Evolutionary conservation across 1,284 basidiomycete species (phyloP), one percentile per base, ranked within the genome.

Genomic region (Pulveroboletus sp.): DNA sequence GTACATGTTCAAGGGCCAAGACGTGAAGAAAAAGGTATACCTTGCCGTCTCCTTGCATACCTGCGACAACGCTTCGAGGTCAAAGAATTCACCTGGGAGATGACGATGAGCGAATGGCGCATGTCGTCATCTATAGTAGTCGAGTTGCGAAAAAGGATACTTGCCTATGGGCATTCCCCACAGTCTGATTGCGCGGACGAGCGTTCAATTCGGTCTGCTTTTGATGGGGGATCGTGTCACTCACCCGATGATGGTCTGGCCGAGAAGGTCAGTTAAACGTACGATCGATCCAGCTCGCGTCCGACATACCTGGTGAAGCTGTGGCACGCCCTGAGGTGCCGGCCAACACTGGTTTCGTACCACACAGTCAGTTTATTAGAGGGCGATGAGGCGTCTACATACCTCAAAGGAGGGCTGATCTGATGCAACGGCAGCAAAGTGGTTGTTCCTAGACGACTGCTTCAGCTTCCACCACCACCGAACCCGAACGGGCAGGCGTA

Each of bases 381-480:
- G n/a, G n/a, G n/a, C n/a, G n/a, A n/a, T n/a, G n/a, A n/a, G n/a
- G n/a, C n/a, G n/a, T n/a, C 22, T 24, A 56, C 63, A n/a, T 43
- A 85, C 86, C 81, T 89, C 88, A 48, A 91, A 72, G 4, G 85
- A 74, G n/a, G 89, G 89, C 62, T 86, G 83, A 72, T 91, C 88
- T 26, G 85, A 87, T 4, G 86, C 87, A 39, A 89, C 69, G 5
- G 88, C 87, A 1, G 87, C 84, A 67, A 91, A 89, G 67, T 91
- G 88, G 65, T 89, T 87, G 72, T 91, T 79, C 89, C 88, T 89
- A 56, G n/a, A 29, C 18, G 14, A 60, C 28, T 54, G 54, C 11
- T 10, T 65, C 38, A 57, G 22, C 3, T 20, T 17, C 1, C 33
- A 4, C 22, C 11, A 7, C 29, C 29, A 31, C 8, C 29, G 29